Percentiles rank a stretch among this genome's conserved stretches.
Evolutionary conservation across 2,329 filamentous ascomycete species (phyloP).

Genomic region (Ophiostoma triangulosporum): DNA sequence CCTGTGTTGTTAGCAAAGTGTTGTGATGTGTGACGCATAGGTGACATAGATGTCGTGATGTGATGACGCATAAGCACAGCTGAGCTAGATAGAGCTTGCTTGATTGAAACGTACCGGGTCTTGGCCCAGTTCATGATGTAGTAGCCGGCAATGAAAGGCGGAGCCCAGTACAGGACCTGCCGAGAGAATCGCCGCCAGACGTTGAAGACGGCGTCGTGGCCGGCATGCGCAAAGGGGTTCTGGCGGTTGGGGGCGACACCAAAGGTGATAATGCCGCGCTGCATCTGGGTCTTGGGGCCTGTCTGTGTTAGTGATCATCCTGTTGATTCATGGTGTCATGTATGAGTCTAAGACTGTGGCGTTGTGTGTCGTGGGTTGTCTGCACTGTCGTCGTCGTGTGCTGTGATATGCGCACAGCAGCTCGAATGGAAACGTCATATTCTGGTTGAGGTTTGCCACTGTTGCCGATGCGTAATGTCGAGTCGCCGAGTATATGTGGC

Average conservation of each 20-base stretch:
- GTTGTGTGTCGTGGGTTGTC: not conserved
- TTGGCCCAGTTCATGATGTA: slow-evolving; percentile 80
- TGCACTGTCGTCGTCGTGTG: not conserved
- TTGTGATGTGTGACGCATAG: too few species aligned
- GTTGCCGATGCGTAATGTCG: not conserved
- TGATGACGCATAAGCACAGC: too few species aligned
- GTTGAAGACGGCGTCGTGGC: slow-evolving; percentile 86
- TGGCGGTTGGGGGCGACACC: slow-evolving; percentile 77
- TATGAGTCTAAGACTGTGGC: not conserved
- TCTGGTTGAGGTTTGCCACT: not conserved
- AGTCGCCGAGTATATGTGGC: not conserved
- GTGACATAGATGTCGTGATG: too few species aligned
- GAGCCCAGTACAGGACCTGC: slow-evolving; percentile 81
- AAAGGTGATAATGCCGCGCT: slow-evolving; percentile 57
- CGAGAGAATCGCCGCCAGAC: slow-evolving; percentile 71
- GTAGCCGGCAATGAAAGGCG: slow-evolving; percentile 68
- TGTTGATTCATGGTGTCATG: not conserved
- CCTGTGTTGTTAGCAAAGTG: slow-evolving; percentile 33
- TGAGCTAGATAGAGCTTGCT: too few species aligned
- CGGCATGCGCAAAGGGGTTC: slow-evolving; percentile 66
- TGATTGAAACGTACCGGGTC: slow-evolving; percentile 54
- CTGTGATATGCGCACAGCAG: too few species aligned
- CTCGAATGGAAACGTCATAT: too few species aligned
- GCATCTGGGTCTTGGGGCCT: slow-evolving; percentile 19
- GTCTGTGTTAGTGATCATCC: not conserved